Base-by-base conservation (phyloP, 2,329 filamentous ascomycete species). In the Cercospora zeina region DNA sequence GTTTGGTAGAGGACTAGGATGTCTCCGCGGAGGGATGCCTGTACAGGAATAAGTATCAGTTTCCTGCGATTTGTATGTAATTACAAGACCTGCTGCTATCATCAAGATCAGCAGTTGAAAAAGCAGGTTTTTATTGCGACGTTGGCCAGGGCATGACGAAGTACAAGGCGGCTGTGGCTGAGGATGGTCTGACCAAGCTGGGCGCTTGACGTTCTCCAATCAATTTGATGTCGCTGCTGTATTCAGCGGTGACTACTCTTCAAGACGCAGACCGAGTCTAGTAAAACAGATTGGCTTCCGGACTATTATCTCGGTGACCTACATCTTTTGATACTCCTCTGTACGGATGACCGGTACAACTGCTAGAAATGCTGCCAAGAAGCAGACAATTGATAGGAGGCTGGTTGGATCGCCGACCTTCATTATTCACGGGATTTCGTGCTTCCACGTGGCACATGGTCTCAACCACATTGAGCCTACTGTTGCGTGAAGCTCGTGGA, bases 101-200 rank as follows among this genome's bases (percentile, higher is more conserved):
- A 13, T 24, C 42, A 49, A 30, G 21, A 49, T 49, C 13, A 30
- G 24, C 42, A 6, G 4, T 5, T 14, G 19, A 14, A 24, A 49
- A 49, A 49, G 21, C 42, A 27, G 42, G 42, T 49, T 49, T 49
- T 49, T 49, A 7, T 21, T 49, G 42, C 21, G 24, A 24, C 24
- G 42, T 30, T 27, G 5, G 42, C 21, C 42, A 30, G 42, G 13
- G 14, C 42, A 49, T 49, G 42, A 49, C 42, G 42, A 14, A 14
- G 42, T 49, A 49, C 21, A 49, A 30, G 42, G 10, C 42, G 42
- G 42, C 42, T 49, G 42, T 49, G 42, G 42, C 42, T 49, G 42
- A 49, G 42, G 42, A 14, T 49, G 21, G n/a, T 49, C 21, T 11
- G 14, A 27, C 42, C 42, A 49, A 49, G 42, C 42, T 11, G 21